phyloP scores from a whole-genome alignment of 495 filamentous ascomycete species.

The Hypomontagnella monticulosa region DNA sequence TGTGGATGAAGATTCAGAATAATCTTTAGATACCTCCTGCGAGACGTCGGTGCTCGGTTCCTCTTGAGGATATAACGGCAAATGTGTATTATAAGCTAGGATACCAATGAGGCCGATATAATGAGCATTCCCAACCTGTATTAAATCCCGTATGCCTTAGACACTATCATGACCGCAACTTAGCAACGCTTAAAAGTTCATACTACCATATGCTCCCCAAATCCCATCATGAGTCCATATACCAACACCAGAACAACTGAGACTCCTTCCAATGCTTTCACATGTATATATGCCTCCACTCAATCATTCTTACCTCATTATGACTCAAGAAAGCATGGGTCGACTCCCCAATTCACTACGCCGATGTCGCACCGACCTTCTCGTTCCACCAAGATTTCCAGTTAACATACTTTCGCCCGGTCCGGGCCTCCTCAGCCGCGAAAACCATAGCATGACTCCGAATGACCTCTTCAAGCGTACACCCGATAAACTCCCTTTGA shows the following conservation, averaged over 20 bases:
- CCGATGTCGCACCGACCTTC: constrained; percentile 50
- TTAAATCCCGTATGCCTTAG: neutral
- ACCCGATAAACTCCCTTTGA: constrained; percentile 79
- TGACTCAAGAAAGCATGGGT: neutral
- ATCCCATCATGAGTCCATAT: neutral
- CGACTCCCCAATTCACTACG: too few species aligned
- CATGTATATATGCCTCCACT: too few species aligned
- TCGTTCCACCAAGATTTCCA: constrained; percentile 84
- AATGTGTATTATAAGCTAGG: neutral
- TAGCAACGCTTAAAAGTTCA: too few species aligned
- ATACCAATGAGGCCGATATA: too few species aligned
- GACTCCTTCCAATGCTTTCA: too few species aligned
- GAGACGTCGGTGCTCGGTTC: neutral
- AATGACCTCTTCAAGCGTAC: constrained; percentile 83
- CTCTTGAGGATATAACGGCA: neutral
- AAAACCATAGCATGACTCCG: constrained; percentile 94
- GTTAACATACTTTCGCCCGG: constrained; percentile 71
- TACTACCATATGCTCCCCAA: neutral
- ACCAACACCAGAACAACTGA: neutral
- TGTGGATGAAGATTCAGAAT: neutral
- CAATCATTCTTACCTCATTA: neutral
- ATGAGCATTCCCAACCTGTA: neutral
- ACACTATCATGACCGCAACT: neutral
- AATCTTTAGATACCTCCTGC: neutral
- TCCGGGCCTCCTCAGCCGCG: constrained; percentile 88